Percentiles rank a stretch among this genome's conserved stretches.
phyloP scores from a whole-genome alignment of 139 green algal genomes.

The Picochlorum costavermella region DNA sequence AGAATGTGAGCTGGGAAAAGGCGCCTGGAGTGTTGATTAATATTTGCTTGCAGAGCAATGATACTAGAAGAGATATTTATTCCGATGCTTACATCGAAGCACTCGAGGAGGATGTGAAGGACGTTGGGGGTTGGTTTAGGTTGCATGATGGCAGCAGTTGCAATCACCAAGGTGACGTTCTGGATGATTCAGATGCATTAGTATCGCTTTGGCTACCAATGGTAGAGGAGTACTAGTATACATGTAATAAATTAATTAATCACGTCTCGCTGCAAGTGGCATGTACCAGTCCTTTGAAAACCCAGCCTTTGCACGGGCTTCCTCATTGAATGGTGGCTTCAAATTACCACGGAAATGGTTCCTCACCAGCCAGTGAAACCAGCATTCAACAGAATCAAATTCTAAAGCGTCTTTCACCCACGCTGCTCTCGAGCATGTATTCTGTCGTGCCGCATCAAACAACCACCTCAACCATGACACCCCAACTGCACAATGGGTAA shows the following conservation, averaged over 20 bases:
- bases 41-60: neutral
- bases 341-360: slow-evolving; percentile 62
- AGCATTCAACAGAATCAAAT: slow-evolving; percentile 42
- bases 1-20: slow-evolving; percentile 6
- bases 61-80: neutral
- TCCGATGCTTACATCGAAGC: neutral
- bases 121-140: slow-evolving; percentile 6
- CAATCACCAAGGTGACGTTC: too few species aligned
- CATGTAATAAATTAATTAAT: slow-evolving; percentile 7
- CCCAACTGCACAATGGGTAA: slow-evolving; percentile 81
- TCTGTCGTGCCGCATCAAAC: slow-evolving; percentile 23
- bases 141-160: neutral
- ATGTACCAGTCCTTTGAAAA: slow-evolving; percentile 67
- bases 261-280: slow-evolving; percentile 15
- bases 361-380: slow-evolving; percentile 67
- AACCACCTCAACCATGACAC: slow-evolving; percentile 73
- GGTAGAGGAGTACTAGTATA: neutral
- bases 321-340: slow-evolving; percentile 84
- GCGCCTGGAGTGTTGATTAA: slow-evolving; percentile 17
- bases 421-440: neutral
- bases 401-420: slow-evolving; percentile 43
- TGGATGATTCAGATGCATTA: too few species aligned
- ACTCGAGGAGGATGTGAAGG: neutral
- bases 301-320: slow-evolving; percentile 53
- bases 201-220: neutral